Evolutionary conservation across 352 stramenopile genomes (phyloP), one percentile per base, ranked within the genome.

Genomic region (Pythium grandisporangium): DNA sequence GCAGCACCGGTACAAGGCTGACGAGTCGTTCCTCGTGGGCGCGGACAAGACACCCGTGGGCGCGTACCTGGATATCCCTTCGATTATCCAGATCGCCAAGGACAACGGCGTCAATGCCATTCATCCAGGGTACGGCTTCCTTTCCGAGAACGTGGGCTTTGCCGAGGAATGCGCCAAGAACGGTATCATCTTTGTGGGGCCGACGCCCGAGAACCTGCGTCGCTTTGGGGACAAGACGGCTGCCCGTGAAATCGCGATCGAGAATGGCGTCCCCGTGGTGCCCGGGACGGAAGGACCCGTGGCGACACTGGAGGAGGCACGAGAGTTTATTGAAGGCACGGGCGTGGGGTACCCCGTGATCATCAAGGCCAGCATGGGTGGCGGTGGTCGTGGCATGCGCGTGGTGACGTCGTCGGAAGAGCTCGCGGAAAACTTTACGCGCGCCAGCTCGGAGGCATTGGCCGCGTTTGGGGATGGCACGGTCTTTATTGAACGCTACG

Each of bases 341-440:
- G 79, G 84, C 30, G 87, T 93, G 2, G 89, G 90, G 3, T 94
- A 97, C 57, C 95, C 96, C 0, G 94, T 99, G 24, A 97, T 99
- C 55, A 97, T 99, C 63, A 99, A 99, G 70, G 96, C 96, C n/a
- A 91, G 84, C 19, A 79, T 97, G 89, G 94, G 96, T 59, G 95
- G 95, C 17, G 96, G 96, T 37, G 96, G 96, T 8, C 95, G 95
- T 53, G 96, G 96, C 27, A 99, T 99, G 95, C 80, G 96, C 32
- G 78, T 97, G 34, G 90, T 96, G 17, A 77, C 67, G 30, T 66
- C 37, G 14, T 79, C 65, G 12, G 79, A 86, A 12, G 86, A 96
- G 40, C 69, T 96, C 10, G 82, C 79, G 4, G 73, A 95, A 45
- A 93, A 89, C 65, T 96, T 96, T 63, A 55, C 75, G 41, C 66